Evolutionary conservation across 176 grass and related monocot genomes (phyloP), one percentile per base, ranked within the genome.

Genomic region (Avena sativa): DNA sequence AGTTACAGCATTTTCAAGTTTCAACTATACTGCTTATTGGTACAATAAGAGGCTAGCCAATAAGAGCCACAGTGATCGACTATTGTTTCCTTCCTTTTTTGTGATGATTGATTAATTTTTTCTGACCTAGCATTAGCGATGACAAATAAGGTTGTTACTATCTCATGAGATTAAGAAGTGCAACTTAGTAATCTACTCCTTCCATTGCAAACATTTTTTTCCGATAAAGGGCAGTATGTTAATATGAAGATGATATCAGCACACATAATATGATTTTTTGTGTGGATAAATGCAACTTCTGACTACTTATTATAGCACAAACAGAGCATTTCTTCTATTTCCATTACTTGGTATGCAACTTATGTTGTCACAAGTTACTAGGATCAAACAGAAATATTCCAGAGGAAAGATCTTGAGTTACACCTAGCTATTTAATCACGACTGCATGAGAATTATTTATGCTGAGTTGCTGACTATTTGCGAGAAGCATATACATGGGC

Each of bases 391-490:
- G 19, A 20, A 56, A 5, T 47, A 32, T 68, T 16, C 59, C 57
- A 83, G 11, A 71, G 9, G 8, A 5, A 4, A 76, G 19, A 52
- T 58, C 65, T 81, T 32, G 67, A 43, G 20, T 61, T 19, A 61
- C 64, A 17, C 82, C 52, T 59, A 2, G 7, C 50, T 30, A 71
- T 23, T 20, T 25, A 17, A 74, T 6, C 44, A 57, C 28, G 30
- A 26, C 3, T 86, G 40, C 83, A 70, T 82, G 40, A 1, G 9
- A 82, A 90, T 51, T 53, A 59, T 16, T 30, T 86, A 30, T 20
- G 10, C 17, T 51, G 38, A 48, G 10, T 75, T 20, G 10, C 17
- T 51, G 38, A 48, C 14, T 75, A 69, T 74, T 79, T 87, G 71
- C 57, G 5, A 68, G 34, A 16, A 73, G 28, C 66, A 20, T 15